Conservation (phyloP, 2,329 filamentous ascomycete species). For the Arachnopeziza araneosa region DNA sequence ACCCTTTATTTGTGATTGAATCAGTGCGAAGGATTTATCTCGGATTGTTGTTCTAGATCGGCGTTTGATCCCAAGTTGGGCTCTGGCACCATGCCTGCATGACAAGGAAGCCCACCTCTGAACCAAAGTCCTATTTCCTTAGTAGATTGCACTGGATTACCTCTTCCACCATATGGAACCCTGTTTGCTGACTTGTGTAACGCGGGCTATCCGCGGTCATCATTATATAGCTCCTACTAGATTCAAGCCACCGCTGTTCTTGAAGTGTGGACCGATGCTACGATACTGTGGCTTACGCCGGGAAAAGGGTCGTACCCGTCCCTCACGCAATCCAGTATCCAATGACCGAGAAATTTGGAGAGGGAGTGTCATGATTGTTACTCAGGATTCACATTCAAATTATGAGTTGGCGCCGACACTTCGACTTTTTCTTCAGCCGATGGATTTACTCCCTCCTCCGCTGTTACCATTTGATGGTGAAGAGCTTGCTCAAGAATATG, state of each 20-base stretch:
- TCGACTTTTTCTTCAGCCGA: conserved; percentile 79
- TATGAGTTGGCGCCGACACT: conserved; percentile 78
- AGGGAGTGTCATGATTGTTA: conserved; percentile 94
- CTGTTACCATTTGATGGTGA: conserved; percentile 62
- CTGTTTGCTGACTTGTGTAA: conserved; percentile 30
- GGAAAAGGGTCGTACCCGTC: conserved; percentile 43
- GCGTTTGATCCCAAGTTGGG: not conserved
- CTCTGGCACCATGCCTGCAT: no score
- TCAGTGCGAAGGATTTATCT: no score
- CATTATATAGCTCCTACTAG: conserved; percentile 46
- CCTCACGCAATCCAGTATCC: conserved; percentile 26
- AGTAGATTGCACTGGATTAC: no score
- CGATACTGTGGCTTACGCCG: conserved; percentile 80
- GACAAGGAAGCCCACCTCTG: no score
- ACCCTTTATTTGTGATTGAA: not conserved
- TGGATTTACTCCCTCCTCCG: conserved; percentile 74
- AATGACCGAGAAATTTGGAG: conserved; percentile 79
- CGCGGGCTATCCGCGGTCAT: no score
- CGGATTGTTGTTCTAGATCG: not conserved
- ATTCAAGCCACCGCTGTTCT: conserved; percentile 77
- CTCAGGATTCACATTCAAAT: conserved; percentile 73
- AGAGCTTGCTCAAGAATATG: conserved; percentile 69
- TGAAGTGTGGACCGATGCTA: conserved; percentile 86
- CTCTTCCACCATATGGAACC: not conserved
- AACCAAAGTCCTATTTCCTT: no score